Percentiles rank a stretch among this genome's conserved stretches.
These are phyloP conservation scores for Calocybe indica DNA, from an alignment of 768 basidiomycete genomes.

Conservation along the genomic window DNA sequence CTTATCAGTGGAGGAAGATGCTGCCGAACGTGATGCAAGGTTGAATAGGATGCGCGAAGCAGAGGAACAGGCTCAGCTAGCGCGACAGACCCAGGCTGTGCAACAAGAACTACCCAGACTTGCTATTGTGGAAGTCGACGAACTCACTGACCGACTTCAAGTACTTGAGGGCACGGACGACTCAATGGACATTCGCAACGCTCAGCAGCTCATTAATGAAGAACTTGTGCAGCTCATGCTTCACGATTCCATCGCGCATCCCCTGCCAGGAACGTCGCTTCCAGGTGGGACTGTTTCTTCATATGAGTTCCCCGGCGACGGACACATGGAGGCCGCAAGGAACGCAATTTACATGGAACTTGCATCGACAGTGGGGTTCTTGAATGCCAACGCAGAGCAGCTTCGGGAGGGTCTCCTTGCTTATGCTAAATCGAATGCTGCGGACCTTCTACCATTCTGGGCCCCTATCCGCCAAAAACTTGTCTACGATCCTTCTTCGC, in stretches of 20 bases:
- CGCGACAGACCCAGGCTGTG: slow-evolving; percentile 75
- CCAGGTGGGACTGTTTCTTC: slow-evolving; percentile 66
- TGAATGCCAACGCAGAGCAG: slow-evolving; percentile 73
- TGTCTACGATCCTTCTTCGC: slow-evolving; percentile 49
- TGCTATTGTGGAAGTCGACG: slow-evolving; percentile 67
- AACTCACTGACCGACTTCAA: slow-evolving; percentile 55
- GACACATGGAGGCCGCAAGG: slow-evolving; percentile 64
- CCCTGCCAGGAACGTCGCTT: slow-evolving; percentile 79
- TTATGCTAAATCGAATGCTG: slow-evolving; percentile 53
- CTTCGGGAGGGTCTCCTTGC: slow-evolving; percentile 71
- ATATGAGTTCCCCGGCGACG: slow-evolving; percentile 76
- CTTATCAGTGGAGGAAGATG: slow-evolving; percentile 70
- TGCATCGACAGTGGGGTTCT: slow-evolving; percentile 75
- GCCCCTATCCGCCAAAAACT: slow-evolving; percentile 57
- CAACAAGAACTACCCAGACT: slow-evolving; percentile 84
- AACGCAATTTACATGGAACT: slow-evolving; percentile 74
- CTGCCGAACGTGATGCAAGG: slow-evolving; percentile 83
- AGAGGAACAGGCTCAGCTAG: slow-evolving; percentile 75
- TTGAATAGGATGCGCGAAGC: slow-evolving; percentile 61
- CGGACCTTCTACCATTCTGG: slow-evolving; percentile 67
- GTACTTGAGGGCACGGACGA: slow-evolving; percentile 33
- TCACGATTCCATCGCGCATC: slow-evolving; percentile 85
- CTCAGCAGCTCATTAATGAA: slow-evolving; percentile 60
- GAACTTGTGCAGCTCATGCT: slow-evolving; percentile 77
- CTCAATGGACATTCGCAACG: slow-evolving; percentile 36